Evolutionary conservation across 208 protist species (phyloP), one percentile per base, ranked within the genome.

Genomic region (Acanthamoeba royreba): DNA sequence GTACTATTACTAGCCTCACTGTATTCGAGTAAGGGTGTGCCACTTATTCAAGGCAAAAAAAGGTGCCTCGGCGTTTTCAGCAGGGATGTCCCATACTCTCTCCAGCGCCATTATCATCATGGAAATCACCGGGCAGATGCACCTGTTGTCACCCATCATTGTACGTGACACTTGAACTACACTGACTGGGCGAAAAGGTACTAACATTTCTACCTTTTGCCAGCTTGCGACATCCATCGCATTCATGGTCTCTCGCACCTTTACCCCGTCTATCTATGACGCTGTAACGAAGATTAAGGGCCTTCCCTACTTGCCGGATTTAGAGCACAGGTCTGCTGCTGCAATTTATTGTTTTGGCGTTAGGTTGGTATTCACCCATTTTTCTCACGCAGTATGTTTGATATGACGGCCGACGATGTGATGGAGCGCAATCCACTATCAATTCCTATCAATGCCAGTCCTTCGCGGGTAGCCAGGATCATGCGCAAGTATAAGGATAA

Each of bases 51-150:
- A 72, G 28, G 25, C n/a, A 11, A 5, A 38, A n/a, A 8, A 25
- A 92, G 88, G 88, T 25, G 89, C 89, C 15, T 13, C 89, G 38
- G 89, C 89, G 43, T 87, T 93, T 79, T 46, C 89, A 2, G 89
- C 89, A 4, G 77, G 61, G 22, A 81, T 93, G 38, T 72, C 89
- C 22, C 89, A 93, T 40, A 93, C 89, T 85, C 38, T 93, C 25
- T 93, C 89, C 17, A 83, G 47, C 33, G 89, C 89, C 13, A 63
- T 93, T 31, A 93, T 93, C 53, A 63, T 93, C 38, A 72, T 93
- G 33, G 89, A 93, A 63, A 74, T 93, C 33, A 93, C 89, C 5
- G 89, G 89, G 4, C 47, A 93, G 17, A 93, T 87, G 38, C 31
- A 49, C 19, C 89, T 87, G 38, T 28, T 74, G 33, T 69, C 55